Percentiles rank a stretch among this genome's conserved stretches.
Evolutionary conservation across 2,329 filamentous ascomycete genomes (phyloP).

Genomic region (Exophiala alcalophila): DNA sequence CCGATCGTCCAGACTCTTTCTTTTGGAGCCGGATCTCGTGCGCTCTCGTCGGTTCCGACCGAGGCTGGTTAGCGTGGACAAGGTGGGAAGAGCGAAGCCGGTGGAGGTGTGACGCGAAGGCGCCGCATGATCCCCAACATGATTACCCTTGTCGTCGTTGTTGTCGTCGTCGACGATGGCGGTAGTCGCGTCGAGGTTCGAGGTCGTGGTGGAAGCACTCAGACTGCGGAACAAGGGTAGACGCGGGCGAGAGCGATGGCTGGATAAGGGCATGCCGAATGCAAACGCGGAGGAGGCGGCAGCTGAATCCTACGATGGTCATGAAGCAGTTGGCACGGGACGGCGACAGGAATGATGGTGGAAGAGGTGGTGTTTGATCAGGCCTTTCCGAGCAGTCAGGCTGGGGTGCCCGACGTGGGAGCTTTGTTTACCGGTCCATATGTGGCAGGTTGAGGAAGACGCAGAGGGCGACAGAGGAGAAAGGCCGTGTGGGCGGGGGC

Average conservation of each 20-base stretch:
- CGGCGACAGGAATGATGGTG: neutral
- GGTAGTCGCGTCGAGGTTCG: slow-evolving; percentile 3
- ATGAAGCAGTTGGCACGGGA: slow-evolving; percentile 3
- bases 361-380: neutral
- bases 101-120: slow-evolving; percentile 1
- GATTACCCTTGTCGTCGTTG: slow-evolving; percentile 6
- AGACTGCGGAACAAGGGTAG: slow-evolving; percentile 23
- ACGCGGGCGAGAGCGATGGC: slow-evolving; percentile 12
- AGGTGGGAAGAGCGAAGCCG: slow-evolving; percentile 13
- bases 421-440: no score
- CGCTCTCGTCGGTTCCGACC: slow-evolving; percentile 12
- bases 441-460: no score
- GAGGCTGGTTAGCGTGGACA: slow-evolving; percentile 15
- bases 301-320: no score
- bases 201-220: slow-evolving; percentile 18
- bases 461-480: no score
- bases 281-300: slow-evolving; percentile 1
- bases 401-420: no score
- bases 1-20: slow-evolving; percentile 6
- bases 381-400: slow-evolving; percentile 1
- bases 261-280: slow-evolving; percentile 23
- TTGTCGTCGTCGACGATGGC: neutral
- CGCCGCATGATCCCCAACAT: no score
- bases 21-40: slow-evolving; percentile 10
- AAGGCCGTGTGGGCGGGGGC: no score